A percentile compares a stretch with the other conserved stretches of the same genome.
phyloP scores from a whole-genome alignment of 75 land plant species.

The Adiantum capillusveneris region DNA sequence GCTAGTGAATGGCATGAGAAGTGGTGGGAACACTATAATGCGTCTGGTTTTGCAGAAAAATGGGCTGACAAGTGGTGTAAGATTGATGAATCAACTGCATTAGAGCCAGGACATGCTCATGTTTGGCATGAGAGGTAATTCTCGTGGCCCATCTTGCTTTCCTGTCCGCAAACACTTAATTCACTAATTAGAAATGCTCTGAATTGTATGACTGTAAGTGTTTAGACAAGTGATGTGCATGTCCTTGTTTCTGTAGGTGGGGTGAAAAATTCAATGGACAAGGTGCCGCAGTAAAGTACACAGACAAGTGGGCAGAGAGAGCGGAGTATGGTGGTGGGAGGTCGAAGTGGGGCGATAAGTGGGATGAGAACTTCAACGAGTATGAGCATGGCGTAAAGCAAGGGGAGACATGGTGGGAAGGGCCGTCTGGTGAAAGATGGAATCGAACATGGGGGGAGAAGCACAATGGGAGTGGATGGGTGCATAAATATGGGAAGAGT shows the following conservation, averaged over 20 bases:
- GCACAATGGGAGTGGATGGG: slow-evolving; percentile 92
- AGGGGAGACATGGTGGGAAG: slow-evolving; percentile 99
- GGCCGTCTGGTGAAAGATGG: slow-evolving; percentile 79
- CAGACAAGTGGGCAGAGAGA: slow-evolving; percentile 98
- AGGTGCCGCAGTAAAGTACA: slow-evolving; percentile 87
- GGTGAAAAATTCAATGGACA: slow-evolving; percentile 93
- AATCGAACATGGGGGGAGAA: slow-evolving; percentile 97
- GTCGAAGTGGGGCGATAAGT: slow-evolving; percentile 98
- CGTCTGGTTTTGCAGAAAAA: slow-evolving; percentile 83
- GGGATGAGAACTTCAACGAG: slow-evolving; percentile 86
- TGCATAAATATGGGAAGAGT: slow-evolving; percentile 96
- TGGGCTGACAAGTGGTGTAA: slow-evolving; percentile 97
- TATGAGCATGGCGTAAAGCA: slow-evolving; percentile 73
- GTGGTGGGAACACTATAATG: slow-evolving; percentile 95
- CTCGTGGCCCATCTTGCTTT: no score
- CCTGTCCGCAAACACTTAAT: no score
- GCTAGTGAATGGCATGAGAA: slow-evolving; percentile 92
- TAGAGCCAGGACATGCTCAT: slow-evolving; percentile 97
- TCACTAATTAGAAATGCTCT: neutral
- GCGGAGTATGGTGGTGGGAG: slow-evolving; percentile 57
- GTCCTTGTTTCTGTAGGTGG: slow-evolving; percentile 55
- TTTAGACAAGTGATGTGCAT: neutral
- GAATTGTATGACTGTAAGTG: neutral
- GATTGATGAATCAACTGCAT: slow-evolving; percentile 59
- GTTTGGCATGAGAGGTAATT: slow-evolving; percentile 98